Evolutionary conservation across 2,329 filamentous ascomycete species (phyloP), one percentile per base, ranked within the genome.

Genomic region (Periglandula ipomoeae): DNA sequence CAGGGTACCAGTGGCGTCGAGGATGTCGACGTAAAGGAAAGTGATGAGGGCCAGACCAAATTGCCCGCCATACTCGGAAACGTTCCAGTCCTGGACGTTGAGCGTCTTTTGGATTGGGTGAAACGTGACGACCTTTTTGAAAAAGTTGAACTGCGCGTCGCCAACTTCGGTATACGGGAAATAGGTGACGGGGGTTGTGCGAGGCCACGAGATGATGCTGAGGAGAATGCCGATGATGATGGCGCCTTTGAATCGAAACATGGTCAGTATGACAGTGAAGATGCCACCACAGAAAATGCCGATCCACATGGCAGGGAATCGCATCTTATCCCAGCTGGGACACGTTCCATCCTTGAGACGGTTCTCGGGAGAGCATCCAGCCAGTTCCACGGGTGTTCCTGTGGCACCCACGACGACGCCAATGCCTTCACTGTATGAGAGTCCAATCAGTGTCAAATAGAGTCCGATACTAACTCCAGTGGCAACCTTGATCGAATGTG

Each of bases 1-100:
- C 51, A 94, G 71, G 1, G 88, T 94, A 57, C 87, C 89, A 0
- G 89, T 95, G 55, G 81, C 84, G 65, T 94, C 89, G 40, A 95
- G 79, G 52, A 95, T 91, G 59, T 95, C 89, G 55, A 94, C 88
- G 59, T 95, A 94, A 20, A 94, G 74, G 69, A 95, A 94, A 2
- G 89, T 94, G 64, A 94, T 83, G 54, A 94, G 81, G 0, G 89
- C 89, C 44, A 93, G 74, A 24, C 84, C 86, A 59, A 94, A 94
- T 60, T 93, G 83, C 3, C 80, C 80, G 10, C 84, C 82, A 50
- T 88, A 81, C 4, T 72, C 72, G 7, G 74, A 69, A 22, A 94
- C 72, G 56, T 85, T 70, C 84, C 87, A 95, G 50, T 88, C 70
- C 61, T 89, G 85, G 1, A 83, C 87, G 30, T 74, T 76, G 13